Conservation (phyloP, 192 early-diverging fungal genomes). For the Coemansia sp. region DNA sequence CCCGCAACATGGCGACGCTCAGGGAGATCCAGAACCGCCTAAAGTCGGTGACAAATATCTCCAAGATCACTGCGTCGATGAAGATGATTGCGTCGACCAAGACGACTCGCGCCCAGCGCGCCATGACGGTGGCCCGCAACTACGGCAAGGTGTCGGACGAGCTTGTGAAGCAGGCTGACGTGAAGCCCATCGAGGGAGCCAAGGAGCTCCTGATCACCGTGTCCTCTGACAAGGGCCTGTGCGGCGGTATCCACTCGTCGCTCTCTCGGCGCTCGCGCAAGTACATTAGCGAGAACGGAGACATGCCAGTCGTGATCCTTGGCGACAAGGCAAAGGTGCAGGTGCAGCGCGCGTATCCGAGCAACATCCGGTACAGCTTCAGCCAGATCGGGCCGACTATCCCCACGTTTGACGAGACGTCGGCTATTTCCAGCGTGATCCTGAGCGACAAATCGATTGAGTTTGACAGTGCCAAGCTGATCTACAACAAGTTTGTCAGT, state of each 20-base stretch:
- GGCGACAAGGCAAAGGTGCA: conserved; percentile 95
- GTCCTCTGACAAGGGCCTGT: conserved; percentile 97
- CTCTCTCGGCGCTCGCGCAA: conserved; percentile 80
- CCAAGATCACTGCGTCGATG: conserved; percentile 99
- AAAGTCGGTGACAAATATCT: conserved; percentile 97
- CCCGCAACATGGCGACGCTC: conserved; percentile 92
- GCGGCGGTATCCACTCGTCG: conserved; percentile 97
- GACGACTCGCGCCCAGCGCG: conserved; percentile 78
- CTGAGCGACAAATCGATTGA: conserved; percentile 55
- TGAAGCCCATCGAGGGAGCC: conserved; percentile 60
- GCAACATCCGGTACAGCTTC: conserved; percentile 82
- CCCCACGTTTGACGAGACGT: conserved; percentile 87
- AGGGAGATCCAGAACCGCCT: conserved; percentile 92
- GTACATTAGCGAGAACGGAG: conserved; percentile 56
- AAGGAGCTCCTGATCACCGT: conserved; percentile 75
- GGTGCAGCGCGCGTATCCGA: conserved; percentile 71
- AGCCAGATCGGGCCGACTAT: conserved; percentile 88
- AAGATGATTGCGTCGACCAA: conserved; percentile 99
- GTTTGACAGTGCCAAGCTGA: conserved; percentile 71
- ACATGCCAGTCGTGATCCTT: conserved; percentile 66
- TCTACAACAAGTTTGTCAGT: conserved; percentile 94
- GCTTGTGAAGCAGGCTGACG: conserved; percentile 62
- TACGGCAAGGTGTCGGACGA: conserved; percentile 58
- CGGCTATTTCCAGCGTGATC: conserved; percentile 76
- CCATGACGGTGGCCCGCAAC: conserved; percentile 81